A percentile compares a stretch with the other conserved stretches of the same genome.
Evolutionary conservation across 768 basidiomycete genomes (phyloP).

Genomic region (Lanmaoa pseudosensibilis): DNA sequence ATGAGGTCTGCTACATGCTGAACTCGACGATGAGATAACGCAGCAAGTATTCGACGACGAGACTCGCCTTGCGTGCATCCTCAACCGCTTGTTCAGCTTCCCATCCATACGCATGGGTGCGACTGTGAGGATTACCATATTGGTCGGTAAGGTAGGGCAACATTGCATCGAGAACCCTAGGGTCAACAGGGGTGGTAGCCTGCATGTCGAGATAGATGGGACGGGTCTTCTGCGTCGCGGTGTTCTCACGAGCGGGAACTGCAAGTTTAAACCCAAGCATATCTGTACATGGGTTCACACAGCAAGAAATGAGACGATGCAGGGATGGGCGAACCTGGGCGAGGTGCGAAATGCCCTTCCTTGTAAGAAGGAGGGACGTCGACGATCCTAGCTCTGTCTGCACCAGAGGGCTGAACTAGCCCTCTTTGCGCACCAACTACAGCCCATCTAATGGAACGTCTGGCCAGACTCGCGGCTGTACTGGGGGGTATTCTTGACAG

Average conservation of each 20-base stretch:
- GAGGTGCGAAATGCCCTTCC: constrained; percentile 66
- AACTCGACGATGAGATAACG: not conserved
- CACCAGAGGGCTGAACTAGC: constrained; percentile 79
- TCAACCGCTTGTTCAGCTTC: constrained; percentile 96
- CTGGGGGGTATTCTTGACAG: constrained; percentile 54
- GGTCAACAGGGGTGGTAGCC: constrained; percentile 98
- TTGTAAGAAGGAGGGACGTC: constrained; percentile 76
- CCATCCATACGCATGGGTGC: constrained; percentile 99
- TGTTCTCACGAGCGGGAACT: constrained; percentile 56
- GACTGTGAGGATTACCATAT: constrained; percentile 96
- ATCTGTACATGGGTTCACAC: constrained; percentile 47
- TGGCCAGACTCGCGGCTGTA: constrained; percentile 28
- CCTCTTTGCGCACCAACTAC: constrained; percentile 43
- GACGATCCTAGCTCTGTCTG: constrained; percentile 80
- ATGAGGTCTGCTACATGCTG: constrained; percentile 91
- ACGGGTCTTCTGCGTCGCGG: constrained; percentile 59
- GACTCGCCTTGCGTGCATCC: constrained; percentile 74
- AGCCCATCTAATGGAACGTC: constrained; percentile 24
- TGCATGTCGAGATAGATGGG: constrained; percentile 99
- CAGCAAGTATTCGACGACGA: constrained; percentile 8
- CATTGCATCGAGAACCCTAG: constrained; percentile 96
- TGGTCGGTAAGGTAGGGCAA: constrained; percentile 93
- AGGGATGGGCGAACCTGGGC: constrained; percentile 51
- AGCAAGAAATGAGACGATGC: not conserved
- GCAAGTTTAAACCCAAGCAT: constrained; percentile 89